These are phyloP conservation scores for Botrytis byssoidea DNA, from an alignment of 2,329 filamentous ascomycete species.

Conservation along the genomic window DNA sequence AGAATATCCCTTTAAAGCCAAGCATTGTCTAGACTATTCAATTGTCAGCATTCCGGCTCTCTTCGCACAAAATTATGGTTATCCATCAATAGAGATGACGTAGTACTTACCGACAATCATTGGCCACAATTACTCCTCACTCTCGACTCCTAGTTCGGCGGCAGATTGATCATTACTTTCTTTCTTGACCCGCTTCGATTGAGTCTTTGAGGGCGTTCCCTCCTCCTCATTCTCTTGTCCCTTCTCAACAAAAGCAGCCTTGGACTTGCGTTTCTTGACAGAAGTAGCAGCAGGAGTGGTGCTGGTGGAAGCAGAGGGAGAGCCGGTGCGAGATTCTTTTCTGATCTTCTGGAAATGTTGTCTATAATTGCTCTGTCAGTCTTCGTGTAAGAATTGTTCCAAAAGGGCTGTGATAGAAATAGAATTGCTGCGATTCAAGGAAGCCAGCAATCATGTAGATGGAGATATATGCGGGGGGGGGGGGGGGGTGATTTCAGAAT, in stretches of 20 bases:
- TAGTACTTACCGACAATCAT: background rate
- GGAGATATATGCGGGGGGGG: background rate
- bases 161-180: background rate
- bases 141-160: background rate
- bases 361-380: constrained; percentile 25
- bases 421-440: background rate
- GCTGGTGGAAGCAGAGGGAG: background rate
- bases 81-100: background rate
- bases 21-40: background rate
- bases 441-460: background rate
- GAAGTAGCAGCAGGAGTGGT: constrained; percentile 2
- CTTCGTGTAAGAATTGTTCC: background rate
- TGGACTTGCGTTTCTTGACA: constrained; percentile 4
- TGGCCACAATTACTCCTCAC: background rate
- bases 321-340: constrained; percentile 21
- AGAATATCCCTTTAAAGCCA: background rate
- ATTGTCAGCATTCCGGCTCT: background rate
- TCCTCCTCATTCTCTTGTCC: constrained; percentile 21
- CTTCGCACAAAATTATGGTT: too few species aligned
- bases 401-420: background rate
- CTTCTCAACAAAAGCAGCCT: background rate
- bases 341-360: constrained; percentile 39
- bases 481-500: too few species aligned
- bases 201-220: constrained; percentile 12
- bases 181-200: constrained; percentile 9